These are phyloP conservation scores for Trametes elegans DNA, from an alignment of 768 basidiomycete genomes.

Conservation along the genomic window DNA sequence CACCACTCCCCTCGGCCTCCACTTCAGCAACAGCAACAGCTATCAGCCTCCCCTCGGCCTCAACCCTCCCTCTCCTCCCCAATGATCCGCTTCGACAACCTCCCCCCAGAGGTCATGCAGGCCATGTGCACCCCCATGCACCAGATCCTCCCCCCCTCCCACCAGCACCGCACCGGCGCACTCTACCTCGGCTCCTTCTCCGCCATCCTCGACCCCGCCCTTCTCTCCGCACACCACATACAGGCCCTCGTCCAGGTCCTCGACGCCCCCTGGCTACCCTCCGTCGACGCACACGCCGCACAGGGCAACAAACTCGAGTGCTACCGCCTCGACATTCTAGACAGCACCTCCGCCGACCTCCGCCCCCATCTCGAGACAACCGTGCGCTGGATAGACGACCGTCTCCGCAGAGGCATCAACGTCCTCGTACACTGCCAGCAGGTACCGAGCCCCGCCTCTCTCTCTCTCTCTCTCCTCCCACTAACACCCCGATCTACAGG, in stretches of 20 bases:
- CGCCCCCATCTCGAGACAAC: conserved; percentile 66
- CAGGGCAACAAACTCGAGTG: conserved; percentile 37
- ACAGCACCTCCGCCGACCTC: conserved; percentile 59
- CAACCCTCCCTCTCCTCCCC: not conserved
- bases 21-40: not conserved
- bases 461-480: not conserved
- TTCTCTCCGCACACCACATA: conserved; percentile 50
- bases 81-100: conserved; percentile 79
- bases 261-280: conserved; percentile 62
- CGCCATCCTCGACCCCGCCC: conserved; percentile 53
- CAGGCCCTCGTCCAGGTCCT: conserved; percentile 65
- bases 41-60: not conserved
- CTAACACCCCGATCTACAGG: conserved; percentile 39
- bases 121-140: conserved; percentile 89
- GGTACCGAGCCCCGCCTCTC: conserved; percentile 50
- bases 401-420: conserved; percentile 57
- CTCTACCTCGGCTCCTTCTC: conserved; percentile 71
- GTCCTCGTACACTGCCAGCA: conserved; percentile 83
- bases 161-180: conserved; percentile 39
- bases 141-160: conserved; percentile 49
- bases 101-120: conserved; percentile 74
- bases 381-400: conserved; percentile 63
- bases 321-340: conserved; percentile 67
- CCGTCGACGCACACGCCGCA: conserved; percentile 31
- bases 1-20: not conserved